Evolutionary conservation across 108 stramenopile species (phyloP).

Genomic region (Skeletonema marinoi): DNA sequence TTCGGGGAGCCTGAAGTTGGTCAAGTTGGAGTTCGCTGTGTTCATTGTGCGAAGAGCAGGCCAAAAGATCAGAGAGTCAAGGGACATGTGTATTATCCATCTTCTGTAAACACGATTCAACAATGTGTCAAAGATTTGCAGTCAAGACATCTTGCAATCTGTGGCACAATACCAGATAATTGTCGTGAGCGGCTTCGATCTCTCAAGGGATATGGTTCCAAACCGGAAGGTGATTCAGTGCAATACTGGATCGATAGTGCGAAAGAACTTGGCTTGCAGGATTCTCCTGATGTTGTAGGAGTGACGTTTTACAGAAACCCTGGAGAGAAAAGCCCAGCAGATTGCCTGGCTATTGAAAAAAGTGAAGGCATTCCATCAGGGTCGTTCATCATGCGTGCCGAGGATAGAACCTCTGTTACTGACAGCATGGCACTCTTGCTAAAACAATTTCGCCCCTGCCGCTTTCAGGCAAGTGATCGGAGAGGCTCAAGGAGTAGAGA

Average conservation of each 20-base stretch:
- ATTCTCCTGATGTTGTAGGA: constrained; percentile 65
- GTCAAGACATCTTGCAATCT: constrained; percentile 70
- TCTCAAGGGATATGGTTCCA: constrained; percentile 67
- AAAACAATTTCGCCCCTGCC: constrained; percentile 77
- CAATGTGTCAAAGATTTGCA: constrained; percentile 79
- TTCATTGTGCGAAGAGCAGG: constrained; percentile 67
- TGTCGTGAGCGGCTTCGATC: constrained; percentile 66
- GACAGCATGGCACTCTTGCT: constrained; percentile 77
- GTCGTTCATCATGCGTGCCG: constrained; percentile 50
- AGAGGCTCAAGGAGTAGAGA: constrained; percentile 69
- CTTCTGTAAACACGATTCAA: constrained; percentile 55
- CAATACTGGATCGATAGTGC: constrained; percentile 91
- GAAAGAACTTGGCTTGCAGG: constrained; percentile 77
- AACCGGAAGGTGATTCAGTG: constrained; percentile 59
- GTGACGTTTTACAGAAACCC: constrained; percentile 74
- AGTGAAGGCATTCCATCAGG: constrained; percentile 25
- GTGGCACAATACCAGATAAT: constrained; percentile 67
- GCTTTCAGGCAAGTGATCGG: constrained; percentile 76
- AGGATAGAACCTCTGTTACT: constrained; percentile 67
- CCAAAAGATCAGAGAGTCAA: constrained; percentile 41
- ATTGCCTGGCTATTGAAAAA: constrained; percentile 60
- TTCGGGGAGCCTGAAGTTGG: constrained; percentile 45
- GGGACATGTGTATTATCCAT: constrained; percentile 72
- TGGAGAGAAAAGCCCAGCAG: constrained; percentile 66
- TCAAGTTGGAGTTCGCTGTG: constrained; percentile 87